phyloP scores from a whole-genome alignment of 345 rosid genomes.

The Aegle marmelos region DNA sequence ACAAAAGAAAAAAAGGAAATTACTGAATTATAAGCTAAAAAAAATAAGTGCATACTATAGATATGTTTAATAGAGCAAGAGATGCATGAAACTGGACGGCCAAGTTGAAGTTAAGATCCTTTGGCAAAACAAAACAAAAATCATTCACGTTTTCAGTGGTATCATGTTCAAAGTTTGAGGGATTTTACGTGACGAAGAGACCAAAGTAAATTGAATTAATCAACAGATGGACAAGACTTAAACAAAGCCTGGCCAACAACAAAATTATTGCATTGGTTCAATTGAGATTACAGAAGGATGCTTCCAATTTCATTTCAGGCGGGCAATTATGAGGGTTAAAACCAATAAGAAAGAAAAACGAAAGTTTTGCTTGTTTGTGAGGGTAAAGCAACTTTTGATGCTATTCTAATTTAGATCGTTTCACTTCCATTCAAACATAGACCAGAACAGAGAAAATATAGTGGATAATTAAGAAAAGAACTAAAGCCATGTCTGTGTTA shows the following conservation, averaged over 20 bases:
- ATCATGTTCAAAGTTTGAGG: neutral
- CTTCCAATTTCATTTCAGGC: neutral
- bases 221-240: neutral
- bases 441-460: neutral
- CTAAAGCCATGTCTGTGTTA: neutral
- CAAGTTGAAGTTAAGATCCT: neutral
- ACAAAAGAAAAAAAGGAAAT: neutral
- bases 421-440: neutral
- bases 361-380: neutral
- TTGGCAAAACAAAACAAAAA: neutral
- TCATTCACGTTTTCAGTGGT: neutral
- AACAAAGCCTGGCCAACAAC: neutral
- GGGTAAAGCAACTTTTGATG: neutral
- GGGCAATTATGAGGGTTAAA: neutral
- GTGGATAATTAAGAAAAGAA: neutral
- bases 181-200: neutral
- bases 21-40: too few species aligned
- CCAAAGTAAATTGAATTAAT: constrained; percentile 1
- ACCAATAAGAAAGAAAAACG: neutral
- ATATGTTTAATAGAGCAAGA: neutral
- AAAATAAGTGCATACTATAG: neutral
- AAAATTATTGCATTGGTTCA: neutral
- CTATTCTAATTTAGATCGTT: neutral
- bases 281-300: neutral
- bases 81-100: neutral